These are phyloP conservation scores for Magnaporthiopsis rhizophila DNA, from an alignment of 2,329 filamentous ascomycete species.

Conservation along the genomic window DNA sequence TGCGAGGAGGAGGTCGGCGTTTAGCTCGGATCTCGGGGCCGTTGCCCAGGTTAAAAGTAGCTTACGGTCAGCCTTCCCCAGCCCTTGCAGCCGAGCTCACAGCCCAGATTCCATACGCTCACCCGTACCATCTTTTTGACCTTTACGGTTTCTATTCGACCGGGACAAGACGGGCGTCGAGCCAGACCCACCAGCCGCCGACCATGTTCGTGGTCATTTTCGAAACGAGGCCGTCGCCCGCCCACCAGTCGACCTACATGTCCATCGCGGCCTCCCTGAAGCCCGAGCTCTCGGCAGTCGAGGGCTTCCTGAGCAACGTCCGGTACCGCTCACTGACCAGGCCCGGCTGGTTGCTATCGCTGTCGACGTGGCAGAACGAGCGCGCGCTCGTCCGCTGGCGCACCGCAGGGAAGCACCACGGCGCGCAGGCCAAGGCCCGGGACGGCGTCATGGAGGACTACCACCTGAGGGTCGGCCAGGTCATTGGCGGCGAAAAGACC, in stretches of 20 bases:
- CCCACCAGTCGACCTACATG: conserved; percentile 7
- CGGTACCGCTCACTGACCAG: conserved; percentile 6
- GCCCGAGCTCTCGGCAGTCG: conserved; percentile 2
- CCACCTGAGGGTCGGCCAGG: conserved; percentile 8
- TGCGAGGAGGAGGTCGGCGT: too few relatives aligned
- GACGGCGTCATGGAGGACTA: conserved; percentile 8
- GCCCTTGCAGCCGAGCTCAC: too few relatives aligned
- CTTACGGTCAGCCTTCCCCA: too few relatives aligned
- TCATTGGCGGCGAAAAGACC: not conserved
- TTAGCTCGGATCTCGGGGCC: too few relatives aligned
- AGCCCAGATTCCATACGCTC: too few relatives aligned
- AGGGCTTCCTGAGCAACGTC: conserved; percentile 6
- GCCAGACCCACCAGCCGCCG: too few relatives aligned
- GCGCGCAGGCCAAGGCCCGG: conserved; percentile 6
- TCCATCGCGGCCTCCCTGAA: conserved; percentile 8
- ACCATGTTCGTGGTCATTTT: conserved; percentile 10
- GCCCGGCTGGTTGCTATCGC: conserved; percentile 8
- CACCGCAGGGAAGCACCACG: conserved; percentile 4
- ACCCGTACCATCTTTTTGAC: too few relatives aligned
- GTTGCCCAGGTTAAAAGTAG: too few relatives aligned
- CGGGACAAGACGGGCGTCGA: too few relatives aligned
- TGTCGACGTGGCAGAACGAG: conserved; percentile 9
- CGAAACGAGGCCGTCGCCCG: conserved; percentile 1
- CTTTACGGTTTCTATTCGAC: too few relatives aligned
- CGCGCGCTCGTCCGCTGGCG: conserved; percentile 9